These are phyloP conservation scores for Sarocladium oryzae DNA, from an alignment of 2,329 filamentous ascomycete species.

Conservation along the genomic window DNA sequence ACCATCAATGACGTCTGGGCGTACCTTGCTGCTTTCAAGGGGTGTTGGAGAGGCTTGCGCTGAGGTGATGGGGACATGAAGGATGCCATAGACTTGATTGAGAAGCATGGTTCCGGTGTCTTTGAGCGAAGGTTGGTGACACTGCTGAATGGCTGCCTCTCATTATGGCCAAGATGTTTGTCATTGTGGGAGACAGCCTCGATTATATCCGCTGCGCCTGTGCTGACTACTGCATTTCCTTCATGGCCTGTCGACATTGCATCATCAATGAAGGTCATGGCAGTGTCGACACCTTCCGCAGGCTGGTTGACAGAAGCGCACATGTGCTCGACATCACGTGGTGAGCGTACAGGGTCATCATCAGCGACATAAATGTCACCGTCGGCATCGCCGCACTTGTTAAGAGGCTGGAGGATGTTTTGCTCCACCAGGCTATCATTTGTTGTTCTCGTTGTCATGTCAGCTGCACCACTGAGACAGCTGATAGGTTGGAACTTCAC, in stretches of 20 bases:
- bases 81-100: conserved; percentile 44
- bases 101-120: conserved; percentile 39
- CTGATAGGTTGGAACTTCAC: no score
- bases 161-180: not conserved
- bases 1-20: not conserved
- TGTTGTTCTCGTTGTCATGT: no score
- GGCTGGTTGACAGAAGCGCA: no score
- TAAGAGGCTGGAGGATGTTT: no score
- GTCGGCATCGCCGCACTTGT: no score
- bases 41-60: conserved; percentile 11
- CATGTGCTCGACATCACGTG: no score
- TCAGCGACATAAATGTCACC: no score
- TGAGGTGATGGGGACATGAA: conserved; percentile 46
- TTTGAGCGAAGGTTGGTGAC: not conserved
- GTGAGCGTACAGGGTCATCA: no score
- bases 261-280: not conserved
- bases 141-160: not conserved
- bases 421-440: no score
- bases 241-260: not conserved
- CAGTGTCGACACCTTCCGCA: not conserved
- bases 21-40: not conserved
- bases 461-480: no score
- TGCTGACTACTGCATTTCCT: not conserved
- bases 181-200: not conserved
- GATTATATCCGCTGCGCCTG: not conserved